Percentiles rank a stretch among this genome's conserved stretches.
phyloP scores from a whole-genome alignment of 129 eudicot species.

The Daucus carota region DNA sequence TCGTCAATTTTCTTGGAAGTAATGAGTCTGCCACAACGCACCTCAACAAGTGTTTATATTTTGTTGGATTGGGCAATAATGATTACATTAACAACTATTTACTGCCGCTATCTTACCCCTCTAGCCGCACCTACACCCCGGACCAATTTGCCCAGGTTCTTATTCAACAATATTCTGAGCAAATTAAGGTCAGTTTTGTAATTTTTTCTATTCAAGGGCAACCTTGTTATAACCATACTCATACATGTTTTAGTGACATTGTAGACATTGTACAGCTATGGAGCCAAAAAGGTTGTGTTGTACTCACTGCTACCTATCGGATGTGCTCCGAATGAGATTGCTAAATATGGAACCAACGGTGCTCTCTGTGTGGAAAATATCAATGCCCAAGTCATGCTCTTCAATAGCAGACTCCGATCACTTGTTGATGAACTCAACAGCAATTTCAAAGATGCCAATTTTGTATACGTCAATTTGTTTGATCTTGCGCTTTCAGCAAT shows the following conservation, averaged over 20 bases:
- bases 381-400: slow-evolving; percentile 27
- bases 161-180: slow-evolving; percentile 39
- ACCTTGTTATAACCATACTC: background rate
- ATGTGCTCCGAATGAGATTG: slow-evolving; percentile 23
- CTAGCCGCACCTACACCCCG: slow-evolving; percentile 34
- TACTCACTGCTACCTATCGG: slow-evolving; percentile 38
- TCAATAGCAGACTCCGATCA: slow-evolving; percentile 27
- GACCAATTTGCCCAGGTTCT: slow-evolving; percentile 39
- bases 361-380: slow-evolving; percentile 26
- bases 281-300: slow-evolving; percentile 52
- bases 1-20: slow-evolving; percentile 29
- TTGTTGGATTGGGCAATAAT: slow-evolving; percentile 50
- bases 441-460: slow-evolving; percentile 23
- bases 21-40: slow-evolving; percentile 14
- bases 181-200: slow-evolving; percentile 42
- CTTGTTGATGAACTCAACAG: slow-evolving; percentile 35
- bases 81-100: slow-evolving; percentile 67
- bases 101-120: slow-evolving; percentile 13
- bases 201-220: too few relatives aligned
- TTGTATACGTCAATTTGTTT: slow-evolving; percentile 33
- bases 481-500: slow-evolving; percentile 27
- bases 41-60: slow-evolving; percentile 43
- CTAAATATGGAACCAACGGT: background rate
- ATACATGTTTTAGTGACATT: too few relatives aligned
- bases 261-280: slow-evolving; percentile 40